Evolutionary conservation across 768 basidiomycete species (phyloP).

Genomic region (Lactarius hatsudake): DNA sequence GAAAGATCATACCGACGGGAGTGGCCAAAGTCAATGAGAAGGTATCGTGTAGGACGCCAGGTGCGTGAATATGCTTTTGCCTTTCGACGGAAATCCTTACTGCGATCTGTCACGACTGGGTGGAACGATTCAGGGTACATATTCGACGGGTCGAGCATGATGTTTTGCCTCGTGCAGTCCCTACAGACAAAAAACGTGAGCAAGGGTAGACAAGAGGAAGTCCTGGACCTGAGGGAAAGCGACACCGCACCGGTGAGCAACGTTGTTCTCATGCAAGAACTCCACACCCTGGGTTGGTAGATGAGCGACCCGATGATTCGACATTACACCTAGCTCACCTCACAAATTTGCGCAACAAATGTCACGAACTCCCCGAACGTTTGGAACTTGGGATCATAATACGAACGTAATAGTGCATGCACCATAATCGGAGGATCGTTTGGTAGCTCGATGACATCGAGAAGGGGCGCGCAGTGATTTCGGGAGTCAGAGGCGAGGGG

Average conservation of each 20-base stretch:
- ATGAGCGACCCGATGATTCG: not conserved
- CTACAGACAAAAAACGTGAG: not conserved
- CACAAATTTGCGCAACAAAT: slow-evolving; percentile 37
- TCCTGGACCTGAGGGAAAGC: not conserved
- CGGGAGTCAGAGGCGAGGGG: slow-evolving; percentile 29
- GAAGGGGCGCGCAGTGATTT: slow-evolving; percentile 32
- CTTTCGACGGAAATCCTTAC: slow-evolving; percentile 10
- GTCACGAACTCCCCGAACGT: slow-evolving; percentile 39
- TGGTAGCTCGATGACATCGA: slow-evolving; percentile 30
- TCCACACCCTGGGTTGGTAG: slow-evolving; percentile 1
- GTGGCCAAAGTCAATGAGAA: slow-evolving; percentile 34
- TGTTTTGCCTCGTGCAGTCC: slow-evolving; percentile 16
- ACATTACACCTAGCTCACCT: slow-evolving; percentile 29
- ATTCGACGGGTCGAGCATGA: slow-evolving; percentile 22
- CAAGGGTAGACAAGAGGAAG: not conserved
- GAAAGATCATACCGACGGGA: slow-evolving; percentile 27
- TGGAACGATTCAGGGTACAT: slow-evolving; percentile 24
- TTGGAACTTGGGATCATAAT: slow-evolving; percentile 33
- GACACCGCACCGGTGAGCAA: slow-evolving; percentile 22
- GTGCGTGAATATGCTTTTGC: slow-evolving; percentile 29
- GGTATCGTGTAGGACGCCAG: slow-evolving; percentile 29
- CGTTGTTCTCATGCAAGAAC: slow-evolving; percentile 23
- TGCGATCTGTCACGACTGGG: not conserved
- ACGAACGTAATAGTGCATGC: slow-evolving; percentile 34
- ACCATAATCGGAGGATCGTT: slow-evolving; percentile 32